Conservation (phyloP, 805 yeast genomes). For the Limtongozyma cylindracea region DNA sequence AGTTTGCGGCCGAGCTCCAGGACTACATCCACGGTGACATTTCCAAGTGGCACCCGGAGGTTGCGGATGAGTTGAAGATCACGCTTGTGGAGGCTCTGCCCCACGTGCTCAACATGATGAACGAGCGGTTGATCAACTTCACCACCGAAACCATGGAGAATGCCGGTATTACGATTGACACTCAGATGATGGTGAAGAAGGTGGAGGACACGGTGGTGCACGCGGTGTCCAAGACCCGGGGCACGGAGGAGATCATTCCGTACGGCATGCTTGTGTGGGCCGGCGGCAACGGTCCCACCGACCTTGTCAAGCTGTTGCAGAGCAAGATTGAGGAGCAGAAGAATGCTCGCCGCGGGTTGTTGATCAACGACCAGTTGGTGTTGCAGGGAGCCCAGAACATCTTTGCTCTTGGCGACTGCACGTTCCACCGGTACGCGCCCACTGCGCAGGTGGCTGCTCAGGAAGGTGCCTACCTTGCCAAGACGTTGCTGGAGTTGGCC, state of each 20-base stretch:
- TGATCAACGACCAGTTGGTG: slow-evolving; percentile 52
- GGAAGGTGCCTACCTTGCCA: slow-evolving; percentile 67
- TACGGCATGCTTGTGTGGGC: slow-evolving; percentile 95
- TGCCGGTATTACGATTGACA: slow-evolving; percentile 45
- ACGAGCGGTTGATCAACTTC: slow-evolving; percentile 42
- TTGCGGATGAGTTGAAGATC: slow-evolving; percentile 61
- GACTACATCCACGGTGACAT: slow-evolving; percentile 87
- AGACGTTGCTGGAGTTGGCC: slow-evolving; percentile 37
- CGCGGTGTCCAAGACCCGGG: slow-evolving; percentile 45
- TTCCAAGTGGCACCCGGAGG: slow-evolving; percentile 68
- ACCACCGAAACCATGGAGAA: slow-evolving; percentile 53
- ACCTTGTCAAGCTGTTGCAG: slow-evolving; percentile 40
- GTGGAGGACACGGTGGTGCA: slow-evolving; percentile 49
- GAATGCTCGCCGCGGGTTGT: slow-evolving; percentile 74
- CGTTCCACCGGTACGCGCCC: slow-evolving; percentile 77
- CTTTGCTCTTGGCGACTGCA: slow-evolving; percentile 87
- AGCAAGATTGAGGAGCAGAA: slow-evolving; percentile 48
- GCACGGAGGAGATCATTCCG: slow-evolving; percentile 47
- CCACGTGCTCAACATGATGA: slow-evolving; percentile 57
- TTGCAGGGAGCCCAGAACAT: slow-evolving; percentile 67
- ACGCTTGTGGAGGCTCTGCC: slow-evolving; percentile 81
- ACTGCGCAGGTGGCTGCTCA: slow-evolving; percentile 97
- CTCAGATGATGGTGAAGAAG: slow-evolving; percentile 73
- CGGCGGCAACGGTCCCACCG: slow-evolving; percentile 85
- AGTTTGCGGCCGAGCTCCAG: slow-evolving; percentile 87